Percentiles rank a stretch among this genome's conserved stretches.
phyloP scores from a whole-genome alignment of 768 basidiomycete species.

The Baorangia bicolor region DNA sequence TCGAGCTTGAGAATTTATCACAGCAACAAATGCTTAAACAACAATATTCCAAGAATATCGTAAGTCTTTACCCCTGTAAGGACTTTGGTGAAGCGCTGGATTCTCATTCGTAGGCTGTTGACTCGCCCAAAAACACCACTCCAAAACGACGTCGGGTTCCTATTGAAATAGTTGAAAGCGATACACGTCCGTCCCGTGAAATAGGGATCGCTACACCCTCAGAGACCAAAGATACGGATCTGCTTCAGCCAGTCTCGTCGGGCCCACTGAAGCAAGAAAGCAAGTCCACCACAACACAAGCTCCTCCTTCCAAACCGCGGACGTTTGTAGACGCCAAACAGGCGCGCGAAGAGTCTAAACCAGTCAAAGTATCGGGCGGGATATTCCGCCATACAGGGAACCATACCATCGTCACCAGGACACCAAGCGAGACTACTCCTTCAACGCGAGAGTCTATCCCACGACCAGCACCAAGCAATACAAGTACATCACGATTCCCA shows the following conservation, averaged over 20 bases:
- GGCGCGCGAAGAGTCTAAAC: slow-evolving; percentile 45
- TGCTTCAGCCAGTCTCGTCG: slow-evolving; percentile 43
- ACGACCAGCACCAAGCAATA: not conserved
- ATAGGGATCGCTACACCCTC: not conserved
- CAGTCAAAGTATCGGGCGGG: slow-evolving; percentile 60
- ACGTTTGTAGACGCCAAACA: slow-evolving; percentile 62
- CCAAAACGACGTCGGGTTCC: slow-evolving; percentile 60
- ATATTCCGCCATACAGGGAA: slow-evolving; percentile 68
- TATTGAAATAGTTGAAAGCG: slow-evolving; percentile 54
- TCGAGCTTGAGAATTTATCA: slow-evolving; percentile 44
- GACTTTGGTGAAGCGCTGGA: not conserved
- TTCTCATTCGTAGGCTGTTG: slow-evolving; percentile 13
- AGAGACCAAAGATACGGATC: slow-evolving; percentile 15
- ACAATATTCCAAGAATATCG: slow-evolving; percentile 34
- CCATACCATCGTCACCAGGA: slow-evolving; percentile 52
- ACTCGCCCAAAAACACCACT: not conserved
- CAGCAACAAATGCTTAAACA: slow-evolving; percentile 33
- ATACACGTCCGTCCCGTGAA: slow-evolving; percentile 5
- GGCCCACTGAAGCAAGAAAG: slow-evolving; percentile 29
- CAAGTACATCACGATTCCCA: slow-evolving; percentile 1
- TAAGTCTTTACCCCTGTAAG: slow-evolving; percentile 6
- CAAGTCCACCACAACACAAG: slow-evolving; percentile 1
- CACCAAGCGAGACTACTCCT: slow-evolving; percentile 16
- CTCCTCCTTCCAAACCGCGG: slow-evolving; percentile 17
- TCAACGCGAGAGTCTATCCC: slow-evolving; percentile 1